Evolutionary conservation across 2,329 filamentous ascomycete species (phyloP), one percentile per base, ranked within the genome.

Genomic region (Boeremia exigua): DNA sequence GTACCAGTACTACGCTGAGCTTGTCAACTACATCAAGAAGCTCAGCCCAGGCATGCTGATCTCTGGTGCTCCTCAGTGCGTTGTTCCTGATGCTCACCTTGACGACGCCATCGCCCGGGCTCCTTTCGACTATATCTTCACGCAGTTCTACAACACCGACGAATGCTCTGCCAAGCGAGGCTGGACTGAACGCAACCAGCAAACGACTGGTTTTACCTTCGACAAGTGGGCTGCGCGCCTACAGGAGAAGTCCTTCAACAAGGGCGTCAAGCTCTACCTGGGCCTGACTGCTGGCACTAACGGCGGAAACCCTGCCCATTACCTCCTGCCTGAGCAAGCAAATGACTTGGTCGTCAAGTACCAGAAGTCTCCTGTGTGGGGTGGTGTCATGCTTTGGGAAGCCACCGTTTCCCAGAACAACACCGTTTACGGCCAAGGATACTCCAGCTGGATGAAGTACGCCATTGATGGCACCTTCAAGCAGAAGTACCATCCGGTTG

Each of bases 341-440:
- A 69, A 78, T 48, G 63, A 66, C 2, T 60, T 86, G 48, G 70
- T 85, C 23, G 77, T 76, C 57, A 66, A 66, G 32, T 68, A 69
- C 59, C 42, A 59, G 38, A 38, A 29, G 14, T 66, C 74, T 19
- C 52, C 73, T 19, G 72, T 70, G 2, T 86, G 86, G 60, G 84
- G 83, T 36, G 85, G 85, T 72, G 75, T 85, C 36, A 86, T 86
- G 84, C 68, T 86, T 5, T 86, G 82, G 82, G 83, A 86, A 48
- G 81, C 82, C 5, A 82, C 80, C 1, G 75, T 76, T 10, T 78
- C 79, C n/a, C 69, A 76, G 11, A 72, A 73, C 48, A 84, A 84
- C 63, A 51, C 70, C 12, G 74, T 79, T 49, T 75, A 79, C 50
- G 77, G 70, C n/a, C 63, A 74, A 42, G 71, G 74, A 17, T 85